phyloP scores from a whole-genome alignment of 2,329 filamentous ascomycete genomes.

The Ceratocystis huliohia region DNA sequence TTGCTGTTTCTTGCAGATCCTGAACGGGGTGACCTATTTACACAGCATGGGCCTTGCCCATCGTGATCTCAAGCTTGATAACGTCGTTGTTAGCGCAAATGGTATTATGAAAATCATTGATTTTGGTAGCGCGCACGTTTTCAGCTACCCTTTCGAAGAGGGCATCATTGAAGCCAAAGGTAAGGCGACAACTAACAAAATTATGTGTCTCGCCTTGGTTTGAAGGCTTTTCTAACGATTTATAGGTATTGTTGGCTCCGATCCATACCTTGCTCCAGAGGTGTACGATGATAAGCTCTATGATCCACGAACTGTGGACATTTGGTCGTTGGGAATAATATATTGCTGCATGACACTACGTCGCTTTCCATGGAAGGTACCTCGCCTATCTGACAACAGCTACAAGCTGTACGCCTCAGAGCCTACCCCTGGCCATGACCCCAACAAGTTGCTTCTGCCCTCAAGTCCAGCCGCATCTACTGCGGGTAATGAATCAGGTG shows the following conservation, averaged over 20 bases:
- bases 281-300: constrained; percentile 92
- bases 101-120: constrained; percentile 99
- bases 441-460: constrained; percentile 38
- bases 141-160: constrained; percentile 92
- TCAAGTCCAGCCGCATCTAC: constrained; percentile 31
- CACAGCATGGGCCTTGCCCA: constrained; percentile 93
- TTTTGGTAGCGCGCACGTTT: constrained; percentile 94
- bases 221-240: constrained; percentile 21
- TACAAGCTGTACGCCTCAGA: constrained; percentile 84
- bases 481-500: background rate
- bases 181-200: constrained; percentile 32
- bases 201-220: background rate
- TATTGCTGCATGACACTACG: constrained; percentile 97
- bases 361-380: constrained; percentile 94
- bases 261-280: constrained; percentile 92
- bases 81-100: constrained; percentile 89
- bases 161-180: constrained; percentile 70
- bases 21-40: constrained; percentile 86
- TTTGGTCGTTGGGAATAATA: constrained; percentile 97
- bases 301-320: constrained; percentile 84
- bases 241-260: constrained; percentile 58
- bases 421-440: constrained; percentile 61
- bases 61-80: constrained; percentile 90
- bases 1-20: constrained; percentile 85
- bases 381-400: constrained; percentile 80